These are phyloP conservation scores for Pistacia vera DNA, from an alignment of 345 rosid genomes.

Conservation along the genomic window DNA sequence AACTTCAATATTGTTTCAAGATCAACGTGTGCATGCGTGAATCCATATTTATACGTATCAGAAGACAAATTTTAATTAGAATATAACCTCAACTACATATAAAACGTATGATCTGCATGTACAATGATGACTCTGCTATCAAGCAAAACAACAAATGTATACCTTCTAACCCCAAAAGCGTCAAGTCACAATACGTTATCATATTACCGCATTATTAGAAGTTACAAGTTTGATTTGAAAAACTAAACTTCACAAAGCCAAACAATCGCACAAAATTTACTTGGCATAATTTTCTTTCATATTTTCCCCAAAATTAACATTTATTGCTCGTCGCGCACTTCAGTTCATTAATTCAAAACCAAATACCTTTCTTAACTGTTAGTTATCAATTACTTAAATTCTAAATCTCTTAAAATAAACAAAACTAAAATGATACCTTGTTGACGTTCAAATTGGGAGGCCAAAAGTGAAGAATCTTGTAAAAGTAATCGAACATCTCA, in stretches of 20 bases:
- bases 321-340: too few relatives aligned
- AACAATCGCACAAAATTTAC: not conserved
- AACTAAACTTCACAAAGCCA: not conserved
- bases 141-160: not conserved
- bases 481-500: conserved; percentile 79
- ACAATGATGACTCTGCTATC: not conserved
- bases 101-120: not conserved
- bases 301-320: not conserved
- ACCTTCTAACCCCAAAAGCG: not conserved
- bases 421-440: conserved; percentile 40
- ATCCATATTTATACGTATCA: not conserved
- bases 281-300: not conserved
- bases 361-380: too few relatives aligned
- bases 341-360: too few relatives aligned
- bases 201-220: too few relatives aligned
- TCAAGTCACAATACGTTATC: not conserved
- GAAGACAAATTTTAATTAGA: not conserved
- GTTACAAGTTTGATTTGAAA: too few relatives aligned
- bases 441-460: conserved; percentile 63
- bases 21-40: not conserved
- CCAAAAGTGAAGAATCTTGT: conserved; percentile 65
- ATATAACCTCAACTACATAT: not conserved
- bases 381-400: too few relatives aligned
- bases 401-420: too few relatives aligned
- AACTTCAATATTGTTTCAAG: not conserved